Evolutionary conservation across 257 asterid species (phyloP).

Genomic region (Misopates orontium): DNA sequence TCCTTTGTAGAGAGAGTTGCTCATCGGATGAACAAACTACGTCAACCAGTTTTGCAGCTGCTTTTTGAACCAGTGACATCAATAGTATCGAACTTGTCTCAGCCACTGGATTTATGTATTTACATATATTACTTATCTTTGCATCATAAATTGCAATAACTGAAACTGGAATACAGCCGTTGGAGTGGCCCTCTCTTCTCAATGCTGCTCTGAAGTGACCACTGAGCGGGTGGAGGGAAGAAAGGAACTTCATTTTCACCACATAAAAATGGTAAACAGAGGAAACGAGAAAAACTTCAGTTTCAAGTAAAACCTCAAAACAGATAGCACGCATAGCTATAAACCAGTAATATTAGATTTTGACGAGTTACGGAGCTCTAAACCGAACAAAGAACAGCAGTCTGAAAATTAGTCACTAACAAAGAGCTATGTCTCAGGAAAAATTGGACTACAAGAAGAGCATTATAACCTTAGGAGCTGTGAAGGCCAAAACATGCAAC

Average conservation of each 20-base stretch:
- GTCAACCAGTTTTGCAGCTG: conserved; percentile 57
- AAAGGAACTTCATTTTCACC: conserved; percentile 64
- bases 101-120: conserved; percentile 56
- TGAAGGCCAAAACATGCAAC: conserved; percentile 10
- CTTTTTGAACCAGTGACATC: conserved; percentile 56
- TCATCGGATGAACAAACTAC: conserved; percentile 43
- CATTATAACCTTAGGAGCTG: not conserved
- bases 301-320: conserved; percentile 1
- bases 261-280: conserved; percentile 22
- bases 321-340: conserved; percentile 12
- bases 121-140: conserved; percentile 67
- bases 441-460: not conserved
- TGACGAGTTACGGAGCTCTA: not conserved
- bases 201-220: conserved; percentile 86
- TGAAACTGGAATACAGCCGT: conserved; percentile 73
- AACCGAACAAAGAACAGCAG: too few species aligned
- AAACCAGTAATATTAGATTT: conserved; percentile 7
- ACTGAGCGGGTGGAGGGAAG: conserved; percentile 74
- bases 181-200: conserved; percentile 55
- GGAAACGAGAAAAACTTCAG: conserved; percentile 10
- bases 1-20: conserved; percentile 64
- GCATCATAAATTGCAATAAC: conserved; percentile 70
- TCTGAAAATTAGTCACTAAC: too few species aligned
- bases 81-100: conserved; percentile 52
- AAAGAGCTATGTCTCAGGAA: too few species aligned